Evolutionary conservation across 2,329 filamentous ascomycete species (phyloP).

Genomic region (Pseudogymnoascus sp.): DNA sequence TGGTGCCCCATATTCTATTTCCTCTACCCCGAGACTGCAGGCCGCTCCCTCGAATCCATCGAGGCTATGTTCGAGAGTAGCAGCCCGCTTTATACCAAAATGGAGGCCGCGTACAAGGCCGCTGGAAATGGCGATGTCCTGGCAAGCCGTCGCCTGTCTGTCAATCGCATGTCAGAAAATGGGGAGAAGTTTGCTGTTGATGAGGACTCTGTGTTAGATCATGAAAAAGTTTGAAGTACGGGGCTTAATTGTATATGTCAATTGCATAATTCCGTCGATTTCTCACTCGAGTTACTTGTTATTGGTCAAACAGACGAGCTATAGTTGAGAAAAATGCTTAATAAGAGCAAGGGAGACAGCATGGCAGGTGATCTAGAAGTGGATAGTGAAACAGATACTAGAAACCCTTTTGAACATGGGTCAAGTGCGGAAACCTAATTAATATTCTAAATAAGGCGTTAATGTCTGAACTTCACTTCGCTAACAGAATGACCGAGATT

Average conservation of each 20-base stretch:
- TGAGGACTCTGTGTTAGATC: background rate
- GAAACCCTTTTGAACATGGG: no score
- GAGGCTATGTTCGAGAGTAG: constrained; percentile 40
- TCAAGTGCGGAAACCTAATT: no score
- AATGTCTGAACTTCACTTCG: no score
- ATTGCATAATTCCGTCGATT: background rate
- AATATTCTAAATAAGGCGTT: no score
- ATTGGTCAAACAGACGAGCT: background rate
- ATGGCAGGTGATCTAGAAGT: no score
- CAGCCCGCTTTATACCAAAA: constrained; percentile 30
- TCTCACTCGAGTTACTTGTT: background rate
- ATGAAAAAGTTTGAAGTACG: background rate
- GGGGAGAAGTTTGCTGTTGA: background rate
- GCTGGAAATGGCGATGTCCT: constrained; percentile 10
- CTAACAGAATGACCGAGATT: no score
- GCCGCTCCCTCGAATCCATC: constrained; percentile 42
- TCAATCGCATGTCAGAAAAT: background rate
- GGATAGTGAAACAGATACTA: no score
- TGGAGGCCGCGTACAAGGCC: constrained; percentile 12
- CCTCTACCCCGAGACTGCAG: constrained; percentile 36
- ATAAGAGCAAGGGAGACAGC: no score
- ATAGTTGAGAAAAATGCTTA: background rate
- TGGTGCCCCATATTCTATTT: constrained; percentile 42
- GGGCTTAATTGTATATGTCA: background rate
- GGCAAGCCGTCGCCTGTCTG: background rate